A percentile compares a stretch with the other conserved stretches of the same genome.
Conservation (phyloP, 202 grass and related monocot species). For the Dendrocalamus latiflorus region DNA sequence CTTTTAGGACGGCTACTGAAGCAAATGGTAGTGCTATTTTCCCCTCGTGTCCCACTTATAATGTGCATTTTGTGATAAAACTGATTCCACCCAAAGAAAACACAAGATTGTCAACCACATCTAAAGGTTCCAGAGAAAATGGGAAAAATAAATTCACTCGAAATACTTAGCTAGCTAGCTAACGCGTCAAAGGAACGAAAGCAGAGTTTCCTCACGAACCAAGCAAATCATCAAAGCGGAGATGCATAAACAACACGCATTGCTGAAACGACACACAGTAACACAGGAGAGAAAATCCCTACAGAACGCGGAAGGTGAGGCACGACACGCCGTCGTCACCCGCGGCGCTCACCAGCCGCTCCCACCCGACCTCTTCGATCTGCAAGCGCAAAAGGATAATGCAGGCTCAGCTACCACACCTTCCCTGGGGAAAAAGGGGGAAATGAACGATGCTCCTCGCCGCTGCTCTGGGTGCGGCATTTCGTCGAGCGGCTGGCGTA, state of each 20-base stretch:
- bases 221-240: not conserved
- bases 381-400: not conserved
- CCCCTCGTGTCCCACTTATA: too few relatives aligned
- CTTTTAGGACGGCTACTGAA: too few relatives aligned
- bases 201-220: not conserved
- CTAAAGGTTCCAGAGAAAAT: not conserved
- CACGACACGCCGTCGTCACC: conserved; percentile 49
- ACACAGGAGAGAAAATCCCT: not conserved
- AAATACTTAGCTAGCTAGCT: not conserved
- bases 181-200: not conserved
- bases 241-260: not conserved
- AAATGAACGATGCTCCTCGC: not conserved
- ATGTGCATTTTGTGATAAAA: not conserved
- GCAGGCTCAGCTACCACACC: not conserved
- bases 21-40: too few relatives aligned
- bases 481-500: conserved; percentile 40
- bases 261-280: not conserved
- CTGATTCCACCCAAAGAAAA: not conserved
- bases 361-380: conserved; percentile 84
- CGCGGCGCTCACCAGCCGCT: conserved; percentile 43
- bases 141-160: not conserved
- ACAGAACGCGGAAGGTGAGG: conserved; percentile 51
- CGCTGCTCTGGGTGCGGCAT: conserved; percentile 4
- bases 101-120: not conserved
- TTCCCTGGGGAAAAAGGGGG: not conserved